Evolutionary conservation across 768 basidiomycete genomes (phyloP).

Genomic region (Fomitopsis pulvina): DNA sequence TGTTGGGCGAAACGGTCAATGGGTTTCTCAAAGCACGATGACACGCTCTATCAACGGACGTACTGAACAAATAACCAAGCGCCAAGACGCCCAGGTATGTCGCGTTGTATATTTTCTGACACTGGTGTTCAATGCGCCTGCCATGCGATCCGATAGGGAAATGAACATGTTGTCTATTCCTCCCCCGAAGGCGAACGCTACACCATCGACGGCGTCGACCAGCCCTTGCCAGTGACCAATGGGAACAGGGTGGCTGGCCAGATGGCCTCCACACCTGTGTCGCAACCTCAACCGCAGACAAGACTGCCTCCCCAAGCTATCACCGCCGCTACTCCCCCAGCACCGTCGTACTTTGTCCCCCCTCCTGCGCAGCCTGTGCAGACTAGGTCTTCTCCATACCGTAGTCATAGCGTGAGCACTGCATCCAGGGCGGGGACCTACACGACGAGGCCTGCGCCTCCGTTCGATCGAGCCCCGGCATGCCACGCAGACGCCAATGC

Average conservation of each 20-base stretch:
- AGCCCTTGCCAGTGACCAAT: slow-evolving; percentile 11
- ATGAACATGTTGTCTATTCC: slow-evolving; percentile 62
- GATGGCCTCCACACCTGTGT: background rate
- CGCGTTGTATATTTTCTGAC: background rate
- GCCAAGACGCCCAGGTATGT: slow-evolving; percentile 53
- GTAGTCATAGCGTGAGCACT: background rate
- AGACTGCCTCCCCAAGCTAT: background rate
- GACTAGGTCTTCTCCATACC: background rate
- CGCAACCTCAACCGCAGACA: background rate
- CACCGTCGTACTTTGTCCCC: background rate
- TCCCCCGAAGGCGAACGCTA: slow-evolving; percentile 61
- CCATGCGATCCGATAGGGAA: slow-evolving; percentile 44
- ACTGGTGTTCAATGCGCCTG: background rate
- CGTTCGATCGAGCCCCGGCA: background rate
- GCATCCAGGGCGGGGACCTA: background rate
- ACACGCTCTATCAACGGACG: slow-evolving; percentile 60
- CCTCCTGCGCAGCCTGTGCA: background rate
- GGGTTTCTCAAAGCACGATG: slow-evolving; percentile 47
- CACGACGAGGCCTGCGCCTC: background rate
- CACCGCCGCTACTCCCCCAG: background rate
- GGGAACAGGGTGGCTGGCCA: background rate
- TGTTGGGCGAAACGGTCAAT: slow-evolving; percentile 33
- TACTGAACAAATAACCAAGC: slow-evolving; percentile 50
- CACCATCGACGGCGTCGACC: slow-evolving; percentile 63
- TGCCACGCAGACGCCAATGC: background rate